Evolutionary conservation across 371 early-diverging fungal genomes (phyloP).

Genomic region (Mortierella sp.): DNA sequence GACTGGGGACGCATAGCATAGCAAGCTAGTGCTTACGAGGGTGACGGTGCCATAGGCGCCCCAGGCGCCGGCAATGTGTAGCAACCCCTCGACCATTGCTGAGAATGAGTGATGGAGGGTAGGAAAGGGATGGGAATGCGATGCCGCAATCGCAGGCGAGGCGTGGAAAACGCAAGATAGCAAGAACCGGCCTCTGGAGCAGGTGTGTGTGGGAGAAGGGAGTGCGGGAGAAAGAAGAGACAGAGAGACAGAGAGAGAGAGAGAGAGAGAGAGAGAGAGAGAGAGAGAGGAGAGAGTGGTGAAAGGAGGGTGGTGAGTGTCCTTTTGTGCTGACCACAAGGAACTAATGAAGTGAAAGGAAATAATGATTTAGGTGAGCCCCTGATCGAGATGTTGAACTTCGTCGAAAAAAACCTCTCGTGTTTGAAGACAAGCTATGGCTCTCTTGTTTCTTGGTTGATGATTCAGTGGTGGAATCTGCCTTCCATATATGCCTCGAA

Average conservation of each 20-base stretch:
- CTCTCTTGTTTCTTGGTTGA: no score
- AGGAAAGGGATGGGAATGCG: neutral
- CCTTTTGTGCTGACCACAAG: no score
- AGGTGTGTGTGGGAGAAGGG: neutral
- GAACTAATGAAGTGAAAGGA: no score
- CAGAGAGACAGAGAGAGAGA: neutral
- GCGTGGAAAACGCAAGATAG: neutral
- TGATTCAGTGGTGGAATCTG: no score
- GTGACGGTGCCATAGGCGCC: constrained; percentile 52
- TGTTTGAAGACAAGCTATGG: no score
- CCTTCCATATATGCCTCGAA: no score
- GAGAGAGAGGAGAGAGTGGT: neutral
- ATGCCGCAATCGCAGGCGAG: neutral
- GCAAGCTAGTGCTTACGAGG: constrained; percentile 24
- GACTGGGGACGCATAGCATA: neutral
- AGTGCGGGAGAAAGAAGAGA: neutral
- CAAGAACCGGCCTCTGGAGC: neutral
- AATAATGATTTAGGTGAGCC: no score
- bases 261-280: neutral
- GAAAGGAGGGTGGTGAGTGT: no score
- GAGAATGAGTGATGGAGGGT: constrained; percentile 1
- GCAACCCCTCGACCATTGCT: constrained; percentile 31
- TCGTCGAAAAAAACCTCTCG: no score
- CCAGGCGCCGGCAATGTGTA: constrained; percentile 49
- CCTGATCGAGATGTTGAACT: no score